Evolutionary conservation across 2,329 filamentous ascomycete species (phyloP), one percentile per base, ranked within the genome.

Genomic region (Nemania abortiva): DNA sequence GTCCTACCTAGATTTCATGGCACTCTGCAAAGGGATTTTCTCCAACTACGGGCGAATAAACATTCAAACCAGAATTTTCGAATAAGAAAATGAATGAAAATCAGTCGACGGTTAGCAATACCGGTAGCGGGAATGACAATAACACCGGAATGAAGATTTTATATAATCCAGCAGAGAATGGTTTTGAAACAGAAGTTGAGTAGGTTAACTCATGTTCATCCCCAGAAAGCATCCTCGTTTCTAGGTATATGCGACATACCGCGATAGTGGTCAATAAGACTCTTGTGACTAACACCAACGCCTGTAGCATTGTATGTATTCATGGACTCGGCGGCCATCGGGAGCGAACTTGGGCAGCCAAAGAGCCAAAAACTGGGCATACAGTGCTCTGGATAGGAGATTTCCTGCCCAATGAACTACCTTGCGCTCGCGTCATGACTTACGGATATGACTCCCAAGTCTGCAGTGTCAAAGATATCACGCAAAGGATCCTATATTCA

Each of bases 361-460:
- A 9, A 59, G 56, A n/a, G 4, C 56, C 56, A 3, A 15, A 29
- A 59, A 59, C 56, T 11, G 56, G 39, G 11, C 24, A 2, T 49
- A 3, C 39, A 10, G 45, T 59, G 18, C 15, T 47, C 5, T 59
- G 56, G 56, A 49, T 59, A 15, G 31, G 22, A 49, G 39, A 59
- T 20, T 37, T 59, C 22, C 56, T 59, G 15, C 56, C 39, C 2
- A 3, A 15, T 6, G 7, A 49, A 0, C 20, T 59, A 49, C 56
- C 56, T 24, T 18, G 15, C 20, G 56, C 56, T 50, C 39, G 56
- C 5, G 49, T 49, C 39, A 59, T 59, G 24, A 49, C 56, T 9
- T 59, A 49, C n/a, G 56, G 56, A 10, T 59, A 59, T 59, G 37
- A n/a, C 56, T 59, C 56, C 22, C 13, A 59, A 31, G 24, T 59